Evolutionary conservation across 148 eudicot genomes (phyloP).

Genomic region (Camellia sinensis): DNA sequence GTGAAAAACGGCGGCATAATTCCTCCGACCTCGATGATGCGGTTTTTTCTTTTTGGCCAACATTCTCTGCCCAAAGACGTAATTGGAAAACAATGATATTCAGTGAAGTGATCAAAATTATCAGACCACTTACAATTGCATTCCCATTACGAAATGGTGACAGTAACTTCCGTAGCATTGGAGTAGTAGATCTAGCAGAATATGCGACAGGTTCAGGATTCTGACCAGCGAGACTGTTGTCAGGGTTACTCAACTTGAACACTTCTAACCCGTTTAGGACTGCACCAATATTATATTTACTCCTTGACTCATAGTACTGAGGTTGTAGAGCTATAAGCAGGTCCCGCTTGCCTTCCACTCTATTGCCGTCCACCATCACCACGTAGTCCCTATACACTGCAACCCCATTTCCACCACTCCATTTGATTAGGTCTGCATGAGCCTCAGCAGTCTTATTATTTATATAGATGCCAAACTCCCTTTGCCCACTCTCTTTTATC

Average conservation of each 20-base stretch:
- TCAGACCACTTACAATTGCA: conserved; percentile 6
- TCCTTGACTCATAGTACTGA: not conserved
- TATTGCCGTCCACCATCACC: not conserved
- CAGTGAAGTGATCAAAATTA: not conserved
- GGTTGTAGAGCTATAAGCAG: conserved; percentile 25
- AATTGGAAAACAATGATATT: conserved; percentile 11
- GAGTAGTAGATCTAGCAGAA: not conserved
- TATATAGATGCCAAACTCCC: conserved; percentile 18
- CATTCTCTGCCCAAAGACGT: not conserved
- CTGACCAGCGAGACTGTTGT: conserved; percentile 27
- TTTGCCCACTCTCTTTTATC: conserved; percentile 13
- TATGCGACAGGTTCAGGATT: conserved; percentile 11
- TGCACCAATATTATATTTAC: not conserved
- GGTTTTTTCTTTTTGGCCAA: not conserved
- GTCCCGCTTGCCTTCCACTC: not conserved
- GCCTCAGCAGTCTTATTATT: conserved; percentile 7
- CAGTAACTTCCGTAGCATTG: not conserved
- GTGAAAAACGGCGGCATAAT: conserved; percentile 15
- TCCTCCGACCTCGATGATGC: not conserved
- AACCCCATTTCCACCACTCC: not conserved
- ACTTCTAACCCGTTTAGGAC: conserved; percentile 32
- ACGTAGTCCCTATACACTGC: conserved; percentile 23
- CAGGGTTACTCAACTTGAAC: conserved; percentile 31
- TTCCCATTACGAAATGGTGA: not conserved
- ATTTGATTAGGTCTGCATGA: conserved; percentile 4